phyloP scores from a whole-genome alignment of 2,329 filamentous ascomycete genomes.

The Atkinsonella texensis region DNA sequence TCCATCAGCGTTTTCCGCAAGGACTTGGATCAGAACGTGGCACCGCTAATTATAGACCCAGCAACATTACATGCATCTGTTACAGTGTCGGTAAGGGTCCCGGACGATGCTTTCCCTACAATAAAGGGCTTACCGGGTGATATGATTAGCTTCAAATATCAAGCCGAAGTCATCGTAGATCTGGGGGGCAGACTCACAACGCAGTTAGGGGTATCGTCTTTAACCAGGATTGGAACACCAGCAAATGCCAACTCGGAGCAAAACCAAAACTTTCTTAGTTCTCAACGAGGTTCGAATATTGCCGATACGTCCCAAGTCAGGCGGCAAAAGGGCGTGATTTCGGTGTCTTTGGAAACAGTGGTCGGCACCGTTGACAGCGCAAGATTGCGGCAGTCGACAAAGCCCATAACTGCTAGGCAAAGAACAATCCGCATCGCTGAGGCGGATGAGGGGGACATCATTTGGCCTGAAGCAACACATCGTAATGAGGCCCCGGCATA shows the following conservation, averaged over 20 bases:
- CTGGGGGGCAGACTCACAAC: slow-evolving; percentile 73
- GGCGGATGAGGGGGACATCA: slow-evolving; percentile 20
- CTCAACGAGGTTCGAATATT: slow-evolving; percentile 45
- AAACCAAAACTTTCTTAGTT: slow-evolving; percentile 16
- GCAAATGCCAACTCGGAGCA: slow-evolving; percentile 16
- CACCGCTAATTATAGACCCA: slow-evolving; percentile 80
- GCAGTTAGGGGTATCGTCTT: slow-evolving; percentile 50
- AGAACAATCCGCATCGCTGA: slow-evolving; percentile 17
- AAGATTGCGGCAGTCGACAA: slow-evolving; percentile 15
- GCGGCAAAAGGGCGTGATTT: slow-evolving; percentile 85
- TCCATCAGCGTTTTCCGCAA: slow-evolving; percentile 92
- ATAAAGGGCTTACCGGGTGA: slow-evolving; percentile 81
- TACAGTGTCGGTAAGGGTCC: slow-evolving; percentile 72
- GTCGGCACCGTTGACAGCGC: slow-evolving; percentile 76
- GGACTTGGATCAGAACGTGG: slow-evolving; percentile 79
- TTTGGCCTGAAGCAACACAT: slow-evolving; percentile 11
- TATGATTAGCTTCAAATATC: slow-evolving; percentile 93
- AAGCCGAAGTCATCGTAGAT: slow-evolving; percentile 85
- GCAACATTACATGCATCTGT: slow-evolving; percentile 64
- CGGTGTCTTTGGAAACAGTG: slow-evolving; percentile 72
- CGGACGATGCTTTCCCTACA: slow-evolving; percentile 84
- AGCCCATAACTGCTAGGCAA: slow-evolving; percentile 13
- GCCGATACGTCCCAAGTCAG: slow-evolving; percentile 79
- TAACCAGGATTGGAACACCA: slow-evolving; percentile 27
- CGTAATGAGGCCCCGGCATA: slow-evolving; percentile 2